Evolutionary conservation across 31 red algal species (phyloP).

Genomic region (Porphyra umbilicalis): DNA sequence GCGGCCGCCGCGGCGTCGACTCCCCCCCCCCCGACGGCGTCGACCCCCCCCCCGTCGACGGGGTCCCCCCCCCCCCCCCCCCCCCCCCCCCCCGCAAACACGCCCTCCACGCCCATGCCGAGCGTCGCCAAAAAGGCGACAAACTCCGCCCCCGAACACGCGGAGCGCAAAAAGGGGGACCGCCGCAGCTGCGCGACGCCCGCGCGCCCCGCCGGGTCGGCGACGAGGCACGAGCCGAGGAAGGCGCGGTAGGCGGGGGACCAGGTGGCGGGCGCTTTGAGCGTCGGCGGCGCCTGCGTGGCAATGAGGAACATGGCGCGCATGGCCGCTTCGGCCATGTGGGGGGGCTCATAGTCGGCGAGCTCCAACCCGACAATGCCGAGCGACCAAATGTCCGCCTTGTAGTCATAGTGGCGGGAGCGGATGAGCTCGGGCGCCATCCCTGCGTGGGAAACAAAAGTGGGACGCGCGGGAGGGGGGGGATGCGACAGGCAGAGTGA

Average conservation of each 20-base stretch:
- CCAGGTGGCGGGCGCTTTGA: slow-evolving; percentile 6
- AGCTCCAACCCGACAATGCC: slow-evolving; percentile 46
- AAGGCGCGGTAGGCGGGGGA: slow-evolving; percentile 30
- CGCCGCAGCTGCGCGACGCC: slow-evolving; percentile 11
- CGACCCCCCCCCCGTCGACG: too few relatives aligned
- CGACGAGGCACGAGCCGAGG: slow-evolving; percentile 16
- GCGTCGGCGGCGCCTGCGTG: slow-evolving; percentile 18
- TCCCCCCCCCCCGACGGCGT: too few relatives aligned
- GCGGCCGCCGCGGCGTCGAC: too few relatives aligned
- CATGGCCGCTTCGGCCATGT: slow-evolving; percentile 12
- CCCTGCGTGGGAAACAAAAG: not conserved
- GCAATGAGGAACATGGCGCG: slow-evolving; percentile 47
- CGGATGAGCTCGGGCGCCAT: slow-evolving; percentile 40
- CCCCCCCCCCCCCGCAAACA: not conserved
- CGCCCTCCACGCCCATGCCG: not conserved
- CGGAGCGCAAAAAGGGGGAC: slow-evolving; percentile 16
- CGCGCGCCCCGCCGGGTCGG: slow-evolving; percentile 11
- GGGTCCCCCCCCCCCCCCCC: too few relatives aligned
- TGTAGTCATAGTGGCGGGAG: slow-evolving; percentile 21
- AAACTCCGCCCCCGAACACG: slow-evolving; percentile 4
- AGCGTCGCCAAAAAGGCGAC: not conserved
- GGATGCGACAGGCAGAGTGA: too few relatives aligned
- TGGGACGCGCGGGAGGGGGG: too few relatives aligned
- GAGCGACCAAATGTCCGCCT: slow-evolving; percentile 44
- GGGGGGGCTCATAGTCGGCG: slow-evolving; percentile 37